A percentile compares a stretch with the other conserved stretches of the same genome.
Evolutionary conservation across 768 basidiomycete species (phyloP).

Genomic region (Leucocoprinus birnbaumii): DNA sequence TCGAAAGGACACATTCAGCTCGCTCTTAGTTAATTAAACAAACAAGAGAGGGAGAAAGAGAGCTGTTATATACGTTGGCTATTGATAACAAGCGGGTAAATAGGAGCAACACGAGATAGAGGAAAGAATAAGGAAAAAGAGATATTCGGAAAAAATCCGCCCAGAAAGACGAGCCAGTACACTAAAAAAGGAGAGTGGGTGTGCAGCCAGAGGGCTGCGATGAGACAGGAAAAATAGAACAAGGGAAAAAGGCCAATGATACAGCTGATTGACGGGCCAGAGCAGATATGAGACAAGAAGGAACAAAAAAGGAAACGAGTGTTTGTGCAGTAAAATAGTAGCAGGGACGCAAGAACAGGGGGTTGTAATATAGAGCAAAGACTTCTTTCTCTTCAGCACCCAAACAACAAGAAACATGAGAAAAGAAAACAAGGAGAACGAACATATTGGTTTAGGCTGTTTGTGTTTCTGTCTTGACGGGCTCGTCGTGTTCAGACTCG

Average conservation of each 20-base stretch:
- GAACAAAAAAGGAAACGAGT: background rate
- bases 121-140: background rate
- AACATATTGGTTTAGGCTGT: slow-evolving; percentile 25
- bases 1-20: slow-evolving; percentile 8
- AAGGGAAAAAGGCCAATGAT: slow-evolving; percentile 17
- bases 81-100: slow-evolving; percentile 11
- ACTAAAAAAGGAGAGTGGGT: slow-evolving; percentile 8
- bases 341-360: slow-evolving; percentile 9
- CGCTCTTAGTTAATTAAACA: slow-evolving; percentile 23
- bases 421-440: slow-evolving; percentile 14
- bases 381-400: background rate
- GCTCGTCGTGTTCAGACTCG: slow-evolving; percentile 65
- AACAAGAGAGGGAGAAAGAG: slow-evolving; percentile 8
- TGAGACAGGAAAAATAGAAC: background rate
- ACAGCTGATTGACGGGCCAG: slow-evolving; percentile 17
- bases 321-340: slow-evolving; percentile 14
- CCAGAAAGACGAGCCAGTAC: slow-evolving; percentile 2
- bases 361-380: no score
- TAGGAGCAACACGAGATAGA: slow-evolving; percentile 1
- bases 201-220: background rate
- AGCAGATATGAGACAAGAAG: slow-evolving; percentile 12
- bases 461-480: slow-evolving; percentile 59
- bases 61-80: slow-evolving; percentile 10
- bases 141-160: background rate
- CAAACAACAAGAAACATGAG: slow-evolving; percentile 15